These are phyloP conservation scores for Gonapodya prolifera DNA, from an alignment of 192 early-diverging fungal species.

Conservation along the genomic window DNA sequence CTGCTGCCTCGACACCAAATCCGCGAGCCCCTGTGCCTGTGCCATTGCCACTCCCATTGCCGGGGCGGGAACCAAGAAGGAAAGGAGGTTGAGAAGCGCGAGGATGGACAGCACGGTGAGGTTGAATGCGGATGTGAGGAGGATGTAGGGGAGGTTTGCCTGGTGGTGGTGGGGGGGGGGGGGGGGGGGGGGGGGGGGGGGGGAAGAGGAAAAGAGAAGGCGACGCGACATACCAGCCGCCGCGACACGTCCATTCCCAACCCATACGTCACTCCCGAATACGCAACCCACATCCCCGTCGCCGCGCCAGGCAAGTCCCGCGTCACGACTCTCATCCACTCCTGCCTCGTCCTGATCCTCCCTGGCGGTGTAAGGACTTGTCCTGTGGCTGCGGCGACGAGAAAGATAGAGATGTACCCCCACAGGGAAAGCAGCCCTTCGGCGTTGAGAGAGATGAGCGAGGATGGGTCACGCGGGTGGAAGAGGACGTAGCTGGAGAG, in stretches of 20 bases:
- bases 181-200: neutral
- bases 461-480: conserved; percentile 1
- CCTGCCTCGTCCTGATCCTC: neutral
- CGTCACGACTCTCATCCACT: neutral
- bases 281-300: conserved; percentile 27
- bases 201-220: neutral
- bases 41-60: conserved; percentile 19
- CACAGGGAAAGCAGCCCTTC: conserved; percentile 79
- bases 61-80: conserved; percentile 1
- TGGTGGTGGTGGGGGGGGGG: neutral
- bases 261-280: conserved; percentile 35
- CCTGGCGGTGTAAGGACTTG: conserved; percentile 33
- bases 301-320: conserved; percentile 18
- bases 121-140: conserved; percentile 67
- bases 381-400: conserved; percentile 65
- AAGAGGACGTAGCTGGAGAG: conserved; percentile 34
- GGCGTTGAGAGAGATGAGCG: conserved; percentile 69
- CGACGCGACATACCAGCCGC: conserved; percentile 35
- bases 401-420: conserved; percentile 76
- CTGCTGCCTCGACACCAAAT: conserved; percentile 68
- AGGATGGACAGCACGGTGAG: conserved; percentile 42
- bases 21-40: conserved; percentile 42
- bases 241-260: conserved; percentile 51
- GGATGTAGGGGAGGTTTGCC: conserved; percentile 57
- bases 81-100: conserved; percentile 37